Percentiles rank a stretch among this genome's conserved stretches.
phyloP scores from a whole-genome alignment of 179 eudicot genomes.

The Silene vulgaris region DNA sequence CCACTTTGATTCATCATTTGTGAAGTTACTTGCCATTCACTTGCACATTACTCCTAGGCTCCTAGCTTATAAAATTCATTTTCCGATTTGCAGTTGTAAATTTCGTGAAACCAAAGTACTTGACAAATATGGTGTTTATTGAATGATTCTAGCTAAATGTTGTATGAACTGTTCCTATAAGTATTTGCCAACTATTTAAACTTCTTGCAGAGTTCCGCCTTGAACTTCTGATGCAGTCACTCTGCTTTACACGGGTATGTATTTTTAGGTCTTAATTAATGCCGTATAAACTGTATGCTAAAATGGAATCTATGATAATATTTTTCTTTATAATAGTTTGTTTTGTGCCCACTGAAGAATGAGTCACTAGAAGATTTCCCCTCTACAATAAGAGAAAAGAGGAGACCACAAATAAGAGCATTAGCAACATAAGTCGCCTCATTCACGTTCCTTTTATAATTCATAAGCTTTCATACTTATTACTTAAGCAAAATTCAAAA shows the following conservation, averaged over 20 bases:
- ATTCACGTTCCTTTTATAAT: not conserved
- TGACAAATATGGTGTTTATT: conserved; percentile 4
- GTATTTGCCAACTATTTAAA: conserved; percentile 19
- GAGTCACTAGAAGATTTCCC: not conserved
- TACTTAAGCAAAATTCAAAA: not conserved
- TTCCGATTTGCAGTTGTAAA: conserved; percentile 1
- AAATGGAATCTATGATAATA: not conserved
- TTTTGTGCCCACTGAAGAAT: not conserved
- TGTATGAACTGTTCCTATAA: not conserved
- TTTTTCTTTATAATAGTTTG: not conserved
- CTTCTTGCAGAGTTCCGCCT: conserved; percentile 74
- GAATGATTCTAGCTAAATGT: not conserved
- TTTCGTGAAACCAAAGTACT: not conserved
- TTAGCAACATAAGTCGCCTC: not conserved
- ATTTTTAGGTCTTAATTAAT: conserved; percentile 4
- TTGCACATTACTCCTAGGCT: not conserved
- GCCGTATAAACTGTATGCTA: not conserved
- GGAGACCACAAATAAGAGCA: not conserved
- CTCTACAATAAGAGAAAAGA: not conserved
- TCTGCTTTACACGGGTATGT: conserved; percentile 84
- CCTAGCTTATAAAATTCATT: not conserved
- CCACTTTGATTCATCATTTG: not conserved
- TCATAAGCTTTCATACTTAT: not conserved
- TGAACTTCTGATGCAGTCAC: conserved; percentile 94
- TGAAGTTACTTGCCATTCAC: not conserved